phyloP scores from a whole-genome alignment of 495 filamentous ascomycete genomes.

The Opeltia flavorubescens region DNA sequence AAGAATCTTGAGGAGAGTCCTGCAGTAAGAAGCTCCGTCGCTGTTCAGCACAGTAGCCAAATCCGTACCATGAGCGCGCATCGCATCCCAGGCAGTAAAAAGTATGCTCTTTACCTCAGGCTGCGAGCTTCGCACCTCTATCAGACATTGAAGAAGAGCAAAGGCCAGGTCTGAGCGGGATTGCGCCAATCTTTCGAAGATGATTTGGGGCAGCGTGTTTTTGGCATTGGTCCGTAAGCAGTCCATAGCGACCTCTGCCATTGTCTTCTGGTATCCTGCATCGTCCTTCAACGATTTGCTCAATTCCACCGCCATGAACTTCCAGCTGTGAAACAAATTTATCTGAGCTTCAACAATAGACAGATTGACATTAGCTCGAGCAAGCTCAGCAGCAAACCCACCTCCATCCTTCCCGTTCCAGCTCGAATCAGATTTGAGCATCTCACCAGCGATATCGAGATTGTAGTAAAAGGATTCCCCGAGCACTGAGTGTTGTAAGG shows the following conservation, averaged over 20 bases:
- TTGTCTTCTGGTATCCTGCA: slow-evolving; percentile 48
- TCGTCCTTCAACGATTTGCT: slow-evolving; percentile 51
- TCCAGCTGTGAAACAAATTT: slow-evolving; percentile 79
- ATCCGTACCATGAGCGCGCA: slow-evolving; percentile 46
- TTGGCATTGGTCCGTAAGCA: slow-evolving; percentile 59
- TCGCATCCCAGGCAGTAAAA: slow-evolving; percentile 47
- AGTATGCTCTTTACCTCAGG: slow-evolving; percentile 50
- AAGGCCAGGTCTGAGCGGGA: slow-evolving; percentile 62
- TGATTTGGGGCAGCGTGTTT: slow-evolving; percentile 48
- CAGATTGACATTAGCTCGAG: slow-evolving; percentile 74
- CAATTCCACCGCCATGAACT: slow-evolving; percentile 72
- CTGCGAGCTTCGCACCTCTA: slow-evolving; percentile 43
- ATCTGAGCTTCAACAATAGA: slow-evolving; percentile 85
- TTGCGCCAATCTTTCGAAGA: slow-evolving; percentile 59
- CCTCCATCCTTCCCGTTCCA: slow-evolving; percentile 54
- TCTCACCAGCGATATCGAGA: slow-evolving; percentile 50
- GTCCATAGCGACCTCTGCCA: slow-evolving; percentile 51
- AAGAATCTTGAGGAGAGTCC: slow-evolving; percentile 68
- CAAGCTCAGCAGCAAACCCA: slow-evolving; percentile 69
- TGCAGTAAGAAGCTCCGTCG: slow-evolving; percentile 59
- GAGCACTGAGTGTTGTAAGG: slow-evolving; percentile 43
- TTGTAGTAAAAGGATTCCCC: slow-evolving; percentile 75
- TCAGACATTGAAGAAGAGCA: slow-evolving; percentile 60
- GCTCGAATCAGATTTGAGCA: slow-evolving; percentile 60
- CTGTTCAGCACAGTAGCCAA: slow-evolving; percentile 47